Evolutionary conservation across 1,284 basidiomycete species (phyloP), one percentile per base, ranked within the genome.

Genomic region (Kalmanozyma brasiliensis): DNA sequence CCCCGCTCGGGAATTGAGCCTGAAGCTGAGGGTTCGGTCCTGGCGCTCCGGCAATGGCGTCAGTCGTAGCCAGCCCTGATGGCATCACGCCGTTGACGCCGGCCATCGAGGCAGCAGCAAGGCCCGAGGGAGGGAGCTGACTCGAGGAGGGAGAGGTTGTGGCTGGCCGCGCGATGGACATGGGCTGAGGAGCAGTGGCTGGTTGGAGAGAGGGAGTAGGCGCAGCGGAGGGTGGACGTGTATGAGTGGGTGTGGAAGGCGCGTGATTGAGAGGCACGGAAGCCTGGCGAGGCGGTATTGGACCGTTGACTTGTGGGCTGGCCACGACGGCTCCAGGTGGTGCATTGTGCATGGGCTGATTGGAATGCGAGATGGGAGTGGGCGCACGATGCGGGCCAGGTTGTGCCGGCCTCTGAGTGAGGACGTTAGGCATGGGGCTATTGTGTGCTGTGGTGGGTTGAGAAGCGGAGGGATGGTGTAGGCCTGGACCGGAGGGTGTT

Each of bases 11-110:
- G 32, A 67, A 63, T 0, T 61, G 62, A 5, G 62, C 52, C 43
- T 66, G 62, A 7, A 71, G 51, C 34, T 71, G 68, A 10, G 68
- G 68, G 14, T 71, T 48, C 8, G 68, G 58, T 10, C 68, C 68
- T 4, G 62, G 66, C 13, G 62, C 56, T 23, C 43, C 47, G 3
- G 40, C 47, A 11, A 57, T 37, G 37, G 20, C 20, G 3, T 60
- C 56, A 19, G 48, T 43, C 8, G 38, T 13, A 4, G 56, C 33
- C n/a, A 49, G 32, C 14, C 46, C 44, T 13, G 53, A 38, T n/a
- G 62, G 36, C 13, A 49, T 16, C 10, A 38, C 34, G 11, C 26
- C 43, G 32, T 47, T 46, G 46, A 19, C 19, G 26, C 36, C 29
- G n/a, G 46, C n/a, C 17, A 16, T 44, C 7, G 14, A 17, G 19